Conservation (phyloP, 1,284 basidiomycete species). For the Ustilago loliicola region DNA sequence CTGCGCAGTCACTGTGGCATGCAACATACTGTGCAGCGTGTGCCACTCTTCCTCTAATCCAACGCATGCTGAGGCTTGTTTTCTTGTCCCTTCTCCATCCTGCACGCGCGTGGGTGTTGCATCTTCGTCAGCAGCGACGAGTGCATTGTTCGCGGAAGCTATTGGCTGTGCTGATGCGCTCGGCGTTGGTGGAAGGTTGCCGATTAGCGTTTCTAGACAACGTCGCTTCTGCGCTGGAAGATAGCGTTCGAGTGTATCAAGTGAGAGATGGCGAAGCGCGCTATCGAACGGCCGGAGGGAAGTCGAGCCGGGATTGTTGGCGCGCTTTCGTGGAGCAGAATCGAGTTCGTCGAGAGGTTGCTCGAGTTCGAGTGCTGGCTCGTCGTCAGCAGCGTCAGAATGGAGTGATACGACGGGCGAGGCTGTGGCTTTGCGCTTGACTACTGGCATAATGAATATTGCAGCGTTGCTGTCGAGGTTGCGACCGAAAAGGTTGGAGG, state of each 20-base stretch:
- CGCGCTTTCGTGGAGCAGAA: conserved; percentile 13
- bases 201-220: conserved; percentile 33
- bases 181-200: conserved; percentile 20
- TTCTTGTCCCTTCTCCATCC: conserved; percentile 1
- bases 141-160: not conserved
- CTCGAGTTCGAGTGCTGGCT: conserved; percentile 18
- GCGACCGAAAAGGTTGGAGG: no score
- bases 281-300: conserved; percentile 11
- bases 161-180: not conserved
- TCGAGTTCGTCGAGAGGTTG: conserved; percentile 12
- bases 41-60: conserved; percentile 57
- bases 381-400: conserved; percentile 10
- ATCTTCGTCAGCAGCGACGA: conserved; percentile 2
- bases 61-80: conserved; percentile 43
- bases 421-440: conserved; percentile 29
- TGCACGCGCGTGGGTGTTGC: not conserved
- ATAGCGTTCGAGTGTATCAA: conserved; percentile 11
- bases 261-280: conserved; percentile 18
- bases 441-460: conserved; percentile 9
- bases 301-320: not conserved
- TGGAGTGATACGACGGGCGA: conserved; percentile 14
- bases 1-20: conserved; percentile 46
- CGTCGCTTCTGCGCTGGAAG: conserved; percentile 29
- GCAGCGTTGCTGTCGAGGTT: no score
- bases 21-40: conserved; percentile 48